A percentile compares a stretch with the other conserved stretches of the same genome.
Conservation (phyloP, 176 grass and related monocot species). For the Ampelocalamus luodianensis region DNA sequence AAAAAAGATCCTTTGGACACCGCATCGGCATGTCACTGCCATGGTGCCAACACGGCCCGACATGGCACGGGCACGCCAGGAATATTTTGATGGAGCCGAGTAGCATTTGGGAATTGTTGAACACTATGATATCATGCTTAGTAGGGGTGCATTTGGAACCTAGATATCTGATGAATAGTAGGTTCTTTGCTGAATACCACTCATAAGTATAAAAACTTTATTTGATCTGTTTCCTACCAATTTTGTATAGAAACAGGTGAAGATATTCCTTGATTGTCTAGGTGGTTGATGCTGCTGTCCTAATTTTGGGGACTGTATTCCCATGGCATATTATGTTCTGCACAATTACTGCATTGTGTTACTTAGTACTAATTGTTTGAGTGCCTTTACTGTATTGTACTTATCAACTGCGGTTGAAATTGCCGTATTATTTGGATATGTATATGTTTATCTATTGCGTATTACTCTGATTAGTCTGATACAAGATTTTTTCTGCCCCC, state of each 20-base stretch:
- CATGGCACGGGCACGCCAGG: neutral
- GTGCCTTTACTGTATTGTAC: neutral
- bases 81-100: neutral
- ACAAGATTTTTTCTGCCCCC: neutral
- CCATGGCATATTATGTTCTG: conserved; percentile 9
- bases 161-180: too few relatives aligned
- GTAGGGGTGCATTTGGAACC: neutral
- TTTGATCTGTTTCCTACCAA: neutral
- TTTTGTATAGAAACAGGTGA: neutral
- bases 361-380: conserved; percentile 11
- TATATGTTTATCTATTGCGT: neutral
- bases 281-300: neutral
- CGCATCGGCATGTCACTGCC: neutral
- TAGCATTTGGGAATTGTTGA: neutral
- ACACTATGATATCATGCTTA: neutral
- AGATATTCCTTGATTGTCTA: too few relatives aligned
- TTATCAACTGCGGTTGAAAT: neutral
- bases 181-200: too few relatives aligned
- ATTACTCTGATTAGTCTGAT: conserved; percentile 9
- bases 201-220: neutral
- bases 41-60: neutral
- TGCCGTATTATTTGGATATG: neutral
- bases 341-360: neutral
- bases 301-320: neutral
- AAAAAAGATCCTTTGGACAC: neutral